Evolutionary conservation across 2,329 filamentous ascomycete genomes (phyloP), one percentile per base, ranked within the genome.

Genomic region (Xylaria sp.): DNA sequence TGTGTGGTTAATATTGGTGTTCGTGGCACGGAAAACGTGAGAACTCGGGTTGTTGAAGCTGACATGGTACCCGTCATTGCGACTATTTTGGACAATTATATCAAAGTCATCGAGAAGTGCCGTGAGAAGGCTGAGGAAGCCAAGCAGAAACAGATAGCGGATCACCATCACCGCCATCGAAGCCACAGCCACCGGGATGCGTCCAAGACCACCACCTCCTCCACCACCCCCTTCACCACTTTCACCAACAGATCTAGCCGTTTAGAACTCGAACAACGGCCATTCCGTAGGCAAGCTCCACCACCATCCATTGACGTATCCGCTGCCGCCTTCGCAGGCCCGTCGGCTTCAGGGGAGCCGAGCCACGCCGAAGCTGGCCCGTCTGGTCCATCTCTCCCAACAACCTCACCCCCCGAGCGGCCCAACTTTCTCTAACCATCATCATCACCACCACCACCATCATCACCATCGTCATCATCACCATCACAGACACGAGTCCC

Each of bases 31-130:
- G 95, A 99, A 80, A 89, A 87, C 69, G 95, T 99, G 63, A 88
- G 95, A 70, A 98, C 95, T 61, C 87, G 95, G 69, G 94, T 99
- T 2, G 95, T 99, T 55, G 95, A 99, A 80, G 95, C 95, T 66
- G 95, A 99, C 78, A 97, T 99, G 92, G 95, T 99, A 3, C 95
- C 95, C 2, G 95, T 99, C 72, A 97, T 99, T 72, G 95, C 95
- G 58, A 98, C 95, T 50, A 97, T 99, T 57, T 87, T 99, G 64
- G 93, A 97, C 79, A 98, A 98, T 78, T 99, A 99, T 79, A 94
- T 97, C 80, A 93, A 96, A 75, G 92, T 97, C 63, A 89, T 97
- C 68, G 94, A 98, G 71, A 94, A 93, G 78, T 92, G 91, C 75
- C 90, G 92, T 65, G 92, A 95, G 75, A 92, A 92, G 79, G 89